Percentiles rank a stretch among this genome's conserved stretches.
Evolutionary conservation across 139 green algal species (phyloP).

Genomic region (Zygnema cylindricum): DNA sequence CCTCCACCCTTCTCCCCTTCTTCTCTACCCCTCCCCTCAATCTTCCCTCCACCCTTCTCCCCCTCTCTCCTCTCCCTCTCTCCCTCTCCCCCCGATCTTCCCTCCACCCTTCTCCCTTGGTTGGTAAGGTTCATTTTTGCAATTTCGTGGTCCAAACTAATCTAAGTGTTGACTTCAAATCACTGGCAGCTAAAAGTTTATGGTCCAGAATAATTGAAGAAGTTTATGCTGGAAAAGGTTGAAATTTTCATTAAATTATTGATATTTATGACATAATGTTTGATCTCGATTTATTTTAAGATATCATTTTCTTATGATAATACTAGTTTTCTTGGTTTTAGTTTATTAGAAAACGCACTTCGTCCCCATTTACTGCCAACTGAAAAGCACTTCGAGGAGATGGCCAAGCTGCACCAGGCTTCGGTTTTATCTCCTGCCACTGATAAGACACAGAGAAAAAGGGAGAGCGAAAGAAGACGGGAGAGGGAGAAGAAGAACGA

Average conservation of each 20-base stretch:
- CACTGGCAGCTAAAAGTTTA: too few species aligned
- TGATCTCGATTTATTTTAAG: too few species aligned
- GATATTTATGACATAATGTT: too few species aligned
- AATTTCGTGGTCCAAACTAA: too few species aligned
- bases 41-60: not conserved
- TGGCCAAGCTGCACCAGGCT: conserved; percentile 46
- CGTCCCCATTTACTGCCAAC: conserved; percentile 71
- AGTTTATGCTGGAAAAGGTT: too few species aligned
- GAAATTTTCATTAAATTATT: too few species aligned
- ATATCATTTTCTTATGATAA: too few species aligned
- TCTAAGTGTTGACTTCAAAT: too few species aligned
- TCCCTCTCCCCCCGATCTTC: not conserved
- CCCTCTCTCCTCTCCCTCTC: not conserved
- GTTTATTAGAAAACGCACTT: conserved; percentile 67
- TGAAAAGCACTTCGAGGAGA: conserved; percentile 58
- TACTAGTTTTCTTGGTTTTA: too few species aligned
- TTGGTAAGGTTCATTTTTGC: too few species aligned
- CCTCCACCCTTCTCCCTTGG: not conserved
- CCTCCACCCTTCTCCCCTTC: not conserved
- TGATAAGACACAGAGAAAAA: conserved; percentile 10
- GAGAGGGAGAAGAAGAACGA: too few species aligned
- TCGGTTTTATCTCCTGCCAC: conserved; percentile 53
- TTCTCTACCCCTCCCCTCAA: not conserved
- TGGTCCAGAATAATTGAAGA: too few species aligned
- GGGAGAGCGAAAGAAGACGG: not conserved